phyloP scores from a whole-genome alignment of 163 green algal species.

The Scenedesmus sp. region DNA sequence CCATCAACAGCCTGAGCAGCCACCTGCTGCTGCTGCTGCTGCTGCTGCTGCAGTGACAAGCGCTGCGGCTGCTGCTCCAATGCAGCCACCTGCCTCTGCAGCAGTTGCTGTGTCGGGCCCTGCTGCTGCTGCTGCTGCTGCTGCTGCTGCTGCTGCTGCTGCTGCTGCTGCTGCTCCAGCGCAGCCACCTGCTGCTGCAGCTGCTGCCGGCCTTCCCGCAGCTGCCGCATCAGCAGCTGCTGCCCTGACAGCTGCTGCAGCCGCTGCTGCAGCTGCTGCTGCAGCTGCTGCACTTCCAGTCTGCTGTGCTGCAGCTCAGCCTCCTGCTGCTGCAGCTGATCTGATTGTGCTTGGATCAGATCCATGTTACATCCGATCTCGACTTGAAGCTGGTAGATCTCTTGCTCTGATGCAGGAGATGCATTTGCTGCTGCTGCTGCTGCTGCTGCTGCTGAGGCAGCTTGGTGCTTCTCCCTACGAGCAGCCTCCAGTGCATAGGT shows the following conservation, averaged over 20 bases:
- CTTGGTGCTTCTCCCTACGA: not conserved
- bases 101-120: not conserved
- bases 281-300: constrained; percentile 11
- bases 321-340: not conserved
- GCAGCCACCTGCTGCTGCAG: constrained; percentile 7
- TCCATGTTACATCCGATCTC: not conserved
- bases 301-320: not conserved
- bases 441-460: not conserved
- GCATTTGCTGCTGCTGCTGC: not conserved
- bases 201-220: not conserved
- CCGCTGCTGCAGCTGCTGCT: not conserved
- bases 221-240: not conserved
- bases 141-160: constrained; percentile 16
- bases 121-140: constrained; percentile 7
- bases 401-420: not conserved
- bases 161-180: not conserved
- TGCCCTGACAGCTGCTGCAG: constrained; percentile 15
- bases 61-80: not conserved
- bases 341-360: not conserved
- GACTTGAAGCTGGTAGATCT: not conserved
- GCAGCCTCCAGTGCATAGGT: not conserved
- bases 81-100: not conserved
- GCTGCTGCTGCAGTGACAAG: not conserved
- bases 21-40: not conserved
- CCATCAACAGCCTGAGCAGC: not conserved